Base-by-base conservation (phyloP, 768 basidiomycete genomes). In the Termitomyces sp. region DNA sequence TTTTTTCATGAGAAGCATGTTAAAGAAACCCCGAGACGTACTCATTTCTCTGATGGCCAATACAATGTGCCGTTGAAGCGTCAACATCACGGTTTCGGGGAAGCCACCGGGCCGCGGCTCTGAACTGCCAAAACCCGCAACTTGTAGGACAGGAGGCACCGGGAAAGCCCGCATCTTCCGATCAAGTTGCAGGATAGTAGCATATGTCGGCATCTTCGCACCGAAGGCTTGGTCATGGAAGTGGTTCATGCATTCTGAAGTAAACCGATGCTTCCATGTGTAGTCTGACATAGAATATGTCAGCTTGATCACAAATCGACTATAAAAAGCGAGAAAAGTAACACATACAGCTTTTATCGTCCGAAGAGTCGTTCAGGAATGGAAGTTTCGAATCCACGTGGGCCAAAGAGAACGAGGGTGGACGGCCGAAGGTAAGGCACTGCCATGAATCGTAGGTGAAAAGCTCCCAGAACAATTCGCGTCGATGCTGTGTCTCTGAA, bases 141-240 rank as follows among this genome's bases (percentile, higher is more conserved):
- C 81, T 63, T 87, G 84, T n/a, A 87, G 74, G 20, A 81, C 77
- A 7, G 82, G 76, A 33, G 84, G 85, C 31, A 87, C 84, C 5
- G 84, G 83, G 70, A 87, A 87, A 1, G 83, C 83, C 39, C 85
- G 80, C 66, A 87, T 73, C 65, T 84, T 85, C 57, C 84, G 77
- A 67, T 87, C 85, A 41, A 87, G 72, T 58, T 86, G 84, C n/a
- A 86, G 72, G 18, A 88, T 78, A 0, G 83, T 85, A 12, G 83
- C 78, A 58, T 88, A 87, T 12, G 83, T 83, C 20, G 86, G 86
- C 54, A 81, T 81, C 69, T 82, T 85, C 26, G 86, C 86, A 10
- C 84, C 85, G 60, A 85, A 88, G 0, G 86, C 86, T 68, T 88
- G 85, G 62, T 88, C 86, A 60, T 86, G 84, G 54, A 88, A 76